These are phyloP conservation scores for Cyclotella kingstonii DNA, from an alignment of 108 stramenopile genomes.

Conservation along the genomic window DNA sequence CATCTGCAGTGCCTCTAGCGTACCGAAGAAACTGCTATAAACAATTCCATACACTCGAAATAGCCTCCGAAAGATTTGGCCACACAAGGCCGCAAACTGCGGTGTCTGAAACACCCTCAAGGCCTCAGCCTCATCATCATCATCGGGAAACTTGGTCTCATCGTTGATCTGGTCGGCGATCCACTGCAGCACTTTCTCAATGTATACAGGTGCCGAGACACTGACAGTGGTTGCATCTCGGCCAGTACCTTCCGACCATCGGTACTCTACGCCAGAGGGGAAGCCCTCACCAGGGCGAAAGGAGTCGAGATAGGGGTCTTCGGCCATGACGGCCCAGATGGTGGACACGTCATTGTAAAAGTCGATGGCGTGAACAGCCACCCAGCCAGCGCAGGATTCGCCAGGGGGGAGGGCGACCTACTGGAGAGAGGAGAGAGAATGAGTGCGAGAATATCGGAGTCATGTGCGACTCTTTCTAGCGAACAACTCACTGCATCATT, in stretches of 20 bases:
- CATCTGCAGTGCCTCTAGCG: constrained; percentile 88
- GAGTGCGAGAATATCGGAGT: neutral
- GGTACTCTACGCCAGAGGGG: constrained; percentile 87
- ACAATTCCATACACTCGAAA: constrained; percentile 92
- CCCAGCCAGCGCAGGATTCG: constrained; percentile 91
- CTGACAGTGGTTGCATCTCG: constrained; percentile 57
- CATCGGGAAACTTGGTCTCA: constrained; percentile 87
- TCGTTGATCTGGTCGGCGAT: constrained; percentile 89
- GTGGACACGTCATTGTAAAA: constrained; percentile 91
- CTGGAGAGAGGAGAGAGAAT: neutral
- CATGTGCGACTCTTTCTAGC: neutral
- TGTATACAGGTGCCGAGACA: constrained; percentile 83
- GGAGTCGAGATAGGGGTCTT: constrained; percentile 79
- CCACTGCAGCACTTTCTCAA: constrained; percentile 87
- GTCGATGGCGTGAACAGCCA: constrained; percentile 89
- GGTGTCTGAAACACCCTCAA: constrained; percentile 85
- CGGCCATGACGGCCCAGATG: constrained; percentile 90
- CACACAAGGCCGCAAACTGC: constrained; percentile 83
- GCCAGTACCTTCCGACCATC: constrained; percentile 71
- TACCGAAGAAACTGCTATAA: constrained; percentile 85
- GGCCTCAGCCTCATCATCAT: constrained; percentile 85
- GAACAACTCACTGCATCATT: constrained; percentile 77
- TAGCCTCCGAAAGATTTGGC: constrained; percentile 84
- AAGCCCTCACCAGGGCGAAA: constrained; percentile 91
- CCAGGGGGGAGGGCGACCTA: constrained; percentile 81